Percentiles rank a stretch among this genome's conserved stretches.
phyloP scores from a whole-genome alignment of 1,284 basidiomycete genomes.

The Puccinia triticina region DNA sequence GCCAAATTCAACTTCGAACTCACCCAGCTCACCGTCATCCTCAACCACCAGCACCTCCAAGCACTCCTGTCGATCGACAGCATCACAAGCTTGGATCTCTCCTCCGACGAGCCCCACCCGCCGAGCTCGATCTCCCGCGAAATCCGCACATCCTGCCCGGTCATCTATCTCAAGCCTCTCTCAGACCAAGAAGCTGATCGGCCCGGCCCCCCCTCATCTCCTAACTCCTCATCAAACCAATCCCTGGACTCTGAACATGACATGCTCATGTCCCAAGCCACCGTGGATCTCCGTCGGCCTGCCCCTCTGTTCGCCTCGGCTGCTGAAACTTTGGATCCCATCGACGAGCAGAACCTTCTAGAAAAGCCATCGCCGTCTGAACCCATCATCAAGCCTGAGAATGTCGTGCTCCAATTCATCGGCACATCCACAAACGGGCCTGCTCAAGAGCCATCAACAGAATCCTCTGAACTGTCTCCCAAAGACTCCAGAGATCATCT shows the following conservation, averaged over 20 bases:
- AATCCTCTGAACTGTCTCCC: not conserved
- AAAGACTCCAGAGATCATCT: not conserved
- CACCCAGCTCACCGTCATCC: conserved; percentile 10
- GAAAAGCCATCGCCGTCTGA: not conserved
- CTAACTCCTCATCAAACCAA: conserved; percentile 49
- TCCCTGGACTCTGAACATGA: conserved; percentile 55
- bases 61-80: conserved; percentile 34
- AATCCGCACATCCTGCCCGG: conserved; percentile 32
- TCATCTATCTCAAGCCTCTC: conserved; percentile 33
- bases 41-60: conserved; percentile 26
- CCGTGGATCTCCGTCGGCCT: conserved; percentile 61
- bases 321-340: conserved; percentile 13
- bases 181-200: conserved; percentile 13
- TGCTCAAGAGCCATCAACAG: not conserved
- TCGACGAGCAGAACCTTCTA: not conserved
- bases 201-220: conserved; percentile 17
- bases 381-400: conserved; percentile 20
- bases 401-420: conserved; percentile 21
- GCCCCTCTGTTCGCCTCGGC: conserved; percentile 33
- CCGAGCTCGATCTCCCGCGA: conserved; percentile 26
- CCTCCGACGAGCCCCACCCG: not conserved
- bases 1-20: conserved; percentile 44
- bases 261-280: conserved; percentile 63
- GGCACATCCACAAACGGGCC: not conserved
- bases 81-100: not conserved